Conservation (phyloP, 2,329 filamentous ascomycete species). For the Pseudocercospora pini-densiflorae region DNA sequence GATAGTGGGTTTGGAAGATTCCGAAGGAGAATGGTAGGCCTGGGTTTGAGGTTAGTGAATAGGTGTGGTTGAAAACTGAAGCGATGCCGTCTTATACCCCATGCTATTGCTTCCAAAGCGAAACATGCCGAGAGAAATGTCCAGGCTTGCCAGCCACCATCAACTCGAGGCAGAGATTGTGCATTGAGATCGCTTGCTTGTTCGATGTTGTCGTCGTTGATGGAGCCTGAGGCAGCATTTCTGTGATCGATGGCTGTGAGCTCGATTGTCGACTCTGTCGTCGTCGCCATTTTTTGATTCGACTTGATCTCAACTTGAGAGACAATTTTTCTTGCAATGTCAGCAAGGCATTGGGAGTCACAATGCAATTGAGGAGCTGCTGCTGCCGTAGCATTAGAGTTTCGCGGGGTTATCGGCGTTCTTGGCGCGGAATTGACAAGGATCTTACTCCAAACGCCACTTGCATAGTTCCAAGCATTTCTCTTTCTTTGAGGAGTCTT, state of each 20-base stretch:
- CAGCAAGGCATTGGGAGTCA: background rate
- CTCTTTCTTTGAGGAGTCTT: background rate
- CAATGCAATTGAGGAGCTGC: background rate
- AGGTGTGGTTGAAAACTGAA: too few relatives aligned
- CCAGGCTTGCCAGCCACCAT: constrained; percentile 48
- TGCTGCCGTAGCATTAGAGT: background rate
- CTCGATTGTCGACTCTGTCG: constrained; percentile 2
- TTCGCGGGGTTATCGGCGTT: background rate
- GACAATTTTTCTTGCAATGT: background rate
- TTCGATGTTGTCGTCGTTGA: background rate
- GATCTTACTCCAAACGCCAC: background rate
- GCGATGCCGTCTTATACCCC: constrained; percentile 25
- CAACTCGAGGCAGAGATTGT: constrained; percentile 39
- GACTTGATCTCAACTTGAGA: background rate
- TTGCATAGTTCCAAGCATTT: background rate
- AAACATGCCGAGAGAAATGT: constrained; percentile 54
- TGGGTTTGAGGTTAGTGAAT: background rate
- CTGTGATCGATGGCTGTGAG: background rate
- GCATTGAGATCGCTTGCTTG: constrained; percentile 9
- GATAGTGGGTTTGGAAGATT: constrained; percentile 35
- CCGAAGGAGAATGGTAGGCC: constrained; percentile 30
- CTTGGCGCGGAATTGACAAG: background rate
- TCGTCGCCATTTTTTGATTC: background rate
- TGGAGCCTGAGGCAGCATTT: background rate
- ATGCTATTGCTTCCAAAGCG: constrained; percentile 35